phyloP scores from a whole-genome alignment of 768 basidiomycete species.

The Suillus ampliporus region DNA sequence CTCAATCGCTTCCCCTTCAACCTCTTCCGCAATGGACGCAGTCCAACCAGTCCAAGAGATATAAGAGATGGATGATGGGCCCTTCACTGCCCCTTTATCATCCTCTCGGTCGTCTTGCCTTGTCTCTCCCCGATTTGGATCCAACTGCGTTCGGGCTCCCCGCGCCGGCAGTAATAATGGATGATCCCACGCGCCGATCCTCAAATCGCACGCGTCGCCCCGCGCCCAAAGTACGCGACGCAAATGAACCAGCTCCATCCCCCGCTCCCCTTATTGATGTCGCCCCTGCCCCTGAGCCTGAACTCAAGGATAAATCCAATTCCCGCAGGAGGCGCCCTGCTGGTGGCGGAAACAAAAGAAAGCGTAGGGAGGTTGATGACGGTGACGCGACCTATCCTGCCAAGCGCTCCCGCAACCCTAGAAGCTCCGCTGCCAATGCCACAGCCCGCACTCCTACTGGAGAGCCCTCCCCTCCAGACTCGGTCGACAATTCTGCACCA shows the following conservation, averaged over 20 bases:
- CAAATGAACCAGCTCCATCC: slow-evolving; percentile 43
- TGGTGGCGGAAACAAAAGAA: slow-evolving; percentile 56
- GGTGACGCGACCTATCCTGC: slow-evolving; percentile 75
- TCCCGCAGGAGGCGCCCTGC: slow-evolving; percentile 53
- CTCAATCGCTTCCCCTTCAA: slow-evolving; percentile 16
- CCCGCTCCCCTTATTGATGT: slow-evolving; percentile 20
- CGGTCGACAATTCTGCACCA: slow-evolving; percentile 30
- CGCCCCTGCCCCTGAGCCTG: slow-evolving; percentile 41
- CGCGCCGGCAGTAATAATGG: slow-evolving; percentile 45
- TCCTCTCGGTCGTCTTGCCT: slow-evolving; percentile 64
- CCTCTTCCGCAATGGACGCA: slow-evolving; percentile 20
- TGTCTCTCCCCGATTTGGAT: slow-evolving; percentile 69
- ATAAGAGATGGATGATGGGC: slow-evolving; percentile 31
- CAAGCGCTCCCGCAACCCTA: slow-evolving; percentile 62
- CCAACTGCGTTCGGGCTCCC: slow-evolving; percentile 62
- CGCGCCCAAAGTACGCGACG: slow-evolving; percentile 55
- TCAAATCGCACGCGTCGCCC: slow-evolving; percentile 54
- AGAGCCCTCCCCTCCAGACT: slow-evolving; percentile 48
- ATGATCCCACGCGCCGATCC: slow-evolving; percentile 48
- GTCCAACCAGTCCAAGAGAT: slow-evolving; percentile 17
- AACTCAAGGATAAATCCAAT: slow-evolving; percentile 49
- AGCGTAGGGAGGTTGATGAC: slow-evolving; percentile 64
- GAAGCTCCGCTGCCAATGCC: slow-evolving; percentile 38
- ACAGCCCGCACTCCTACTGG: slow-evolving; percentile 39
- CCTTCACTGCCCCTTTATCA: slow-evolving; percentile 70